Percentiles rank a stretch among this genome's conserved stretches.
Conservation (phyloP, 116 monocot species). For the Trichopus zeylanicus region DNA sequence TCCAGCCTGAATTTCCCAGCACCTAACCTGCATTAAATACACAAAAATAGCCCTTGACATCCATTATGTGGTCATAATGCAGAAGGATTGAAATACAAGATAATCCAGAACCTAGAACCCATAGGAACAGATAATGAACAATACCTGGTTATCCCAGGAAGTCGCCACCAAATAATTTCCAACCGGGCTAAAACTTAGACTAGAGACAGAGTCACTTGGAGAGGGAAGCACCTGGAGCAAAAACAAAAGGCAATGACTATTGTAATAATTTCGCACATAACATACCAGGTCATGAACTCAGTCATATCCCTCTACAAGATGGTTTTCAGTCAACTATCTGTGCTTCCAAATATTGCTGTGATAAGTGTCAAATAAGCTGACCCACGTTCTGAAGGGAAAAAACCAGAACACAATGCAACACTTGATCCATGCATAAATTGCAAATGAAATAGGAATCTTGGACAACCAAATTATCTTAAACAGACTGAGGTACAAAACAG, state of each 20-base stretch:
- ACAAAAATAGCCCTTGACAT: not conserved
- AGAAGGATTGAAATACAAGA: not conserved
- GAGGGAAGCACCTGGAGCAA: conserved; percentile 53
- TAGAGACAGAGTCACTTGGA: conserved; percentile 78
- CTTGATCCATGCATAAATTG: too few species aligned
- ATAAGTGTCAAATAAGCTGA: too few species aligned
- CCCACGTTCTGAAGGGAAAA: too few species aligned
- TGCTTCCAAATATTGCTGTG: too few species aligned
- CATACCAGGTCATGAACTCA: not conserved
- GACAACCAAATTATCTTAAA: not conserved
- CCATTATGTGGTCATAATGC: not conserved
- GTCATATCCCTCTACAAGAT: not conserved
- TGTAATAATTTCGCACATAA: not conserved
- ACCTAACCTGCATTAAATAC: conserved; percentile 54
- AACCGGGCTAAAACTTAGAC: conserved; percentile 88
- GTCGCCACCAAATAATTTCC: conserved; percentile 84
- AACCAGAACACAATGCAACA: not conserved
- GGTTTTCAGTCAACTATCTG: too few species aligned
- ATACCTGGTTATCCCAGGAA: conserved; percentile 98
- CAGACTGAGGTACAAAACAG: not conserved
- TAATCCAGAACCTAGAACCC: not conserved
- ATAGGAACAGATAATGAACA: not conserved
- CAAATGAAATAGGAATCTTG: not conserved
- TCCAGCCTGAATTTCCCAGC: conserved; percentile 73
- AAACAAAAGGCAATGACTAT: not conserved